Base-by-base conservation (phyloP, 106 monocot species). In the Acanthochlamys bracteata region DNA sequence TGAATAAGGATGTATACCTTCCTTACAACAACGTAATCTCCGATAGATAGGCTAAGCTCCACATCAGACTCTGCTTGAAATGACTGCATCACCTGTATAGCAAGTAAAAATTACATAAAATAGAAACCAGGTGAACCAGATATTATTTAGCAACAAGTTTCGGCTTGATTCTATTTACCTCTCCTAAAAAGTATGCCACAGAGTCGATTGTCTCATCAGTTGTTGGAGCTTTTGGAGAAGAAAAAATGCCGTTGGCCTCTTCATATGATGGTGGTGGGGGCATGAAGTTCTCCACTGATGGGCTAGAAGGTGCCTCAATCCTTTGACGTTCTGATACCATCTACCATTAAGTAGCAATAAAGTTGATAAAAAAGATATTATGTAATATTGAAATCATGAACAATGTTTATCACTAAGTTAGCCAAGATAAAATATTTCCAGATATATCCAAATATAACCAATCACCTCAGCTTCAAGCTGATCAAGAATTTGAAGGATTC, bases 181-280 rank as follows among this genome's bases (percentile, higher is more conserved):
- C 95, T 72, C 82, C 95, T 68, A 96, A 75, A 67, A 87, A 96
- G 77, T 83, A 96, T 55, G 66, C 87, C 75, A 82, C 60, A 14
- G 66, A 27, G 59, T 96, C 84, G 51, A 65, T 72, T 66, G 78
- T 56, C 61, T 65, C 75, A 67, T 83, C 75, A 64, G 68, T 51
- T 46, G 79, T 25, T 6, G 47, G 58, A 64, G 68, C 55, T 46
- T 76, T 40, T 6, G 47, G 58, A 11, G 73, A 64, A 43, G 78
- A 59, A 69, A 58, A 82, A 8, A 85, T 47, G 23, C 87, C 90
- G 69, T 88, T 90, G 19, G 56, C 70, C 74, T 90, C 95, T 76
- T 96, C 95, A 76, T 90, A 96, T 40, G 90, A 84, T 24, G 90
- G 90, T 67, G 92, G 87, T 16, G 86, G 87, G n/a, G 86, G 78